Percentiles rank a stretch among this genome's conserved stretches.
These are phyloP conservation scores for Cladosporium oxysporum DNA, from an alignment of 2,329 filamentous ascomycete genomes.

Conservation along the genomic window DNA sequence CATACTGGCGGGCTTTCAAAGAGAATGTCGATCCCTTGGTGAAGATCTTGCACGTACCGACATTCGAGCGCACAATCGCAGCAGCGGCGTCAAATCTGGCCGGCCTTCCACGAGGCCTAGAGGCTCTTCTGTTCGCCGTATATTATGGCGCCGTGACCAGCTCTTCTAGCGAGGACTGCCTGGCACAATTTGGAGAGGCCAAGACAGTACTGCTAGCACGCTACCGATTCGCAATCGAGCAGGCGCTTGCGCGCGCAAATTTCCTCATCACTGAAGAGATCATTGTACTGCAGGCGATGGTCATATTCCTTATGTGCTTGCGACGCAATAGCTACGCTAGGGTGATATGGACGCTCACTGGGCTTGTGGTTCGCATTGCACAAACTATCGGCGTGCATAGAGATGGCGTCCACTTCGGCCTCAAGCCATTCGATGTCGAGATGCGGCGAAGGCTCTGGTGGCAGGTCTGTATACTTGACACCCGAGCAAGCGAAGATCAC, in stretches of 20 bases:
- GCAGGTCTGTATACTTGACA: conserved; percentile 61
- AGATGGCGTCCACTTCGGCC: conserved; percentile 56
- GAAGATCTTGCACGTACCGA: conserved; percentile 71
- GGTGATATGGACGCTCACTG: conserved; percentile 60
- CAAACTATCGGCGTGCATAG: conserved; percentile 63
- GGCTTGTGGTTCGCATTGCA: conserved; percentile 59
- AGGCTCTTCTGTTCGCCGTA: conserved; percentile 62
- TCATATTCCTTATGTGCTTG: conserved; percentile 61
- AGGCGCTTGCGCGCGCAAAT: conserved; percentile 63
- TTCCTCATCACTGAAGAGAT: conserved; percentile 64
- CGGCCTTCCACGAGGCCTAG: conserved; percentile 58
- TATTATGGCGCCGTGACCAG: conserved; percentile 62
- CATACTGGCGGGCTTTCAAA: conserved; percentile 70
- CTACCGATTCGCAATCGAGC: conserved; percentile 65
- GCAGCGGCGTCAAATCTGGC: conserved; percentile 62
- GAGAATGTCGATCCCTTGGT: conserved; percentile 74
- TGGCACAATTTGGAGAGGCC: conserved; percentile 53
- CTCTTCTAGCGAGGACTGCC: conserved; percentile 50
- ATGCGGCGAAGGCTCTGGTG: conserved; percentile 63
- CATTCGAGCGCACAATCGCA: conserved; percentile 62
- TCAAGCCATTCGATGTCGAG: conserved; percentile 62
- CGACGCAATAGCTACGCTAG: conserved; percentile 54
- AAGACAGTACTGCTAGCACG: conserved; percentile 51
- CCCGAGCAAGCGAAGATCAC: conserved; percentile 63
- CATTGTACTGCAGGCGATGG: conserved; percentile 62